These are phyloP conservation scores for Nigrospora osmanthi DNA, from an alignment of 2,329 filamentous ascomycete genomes.

Conservation along the genomic window DNA sequence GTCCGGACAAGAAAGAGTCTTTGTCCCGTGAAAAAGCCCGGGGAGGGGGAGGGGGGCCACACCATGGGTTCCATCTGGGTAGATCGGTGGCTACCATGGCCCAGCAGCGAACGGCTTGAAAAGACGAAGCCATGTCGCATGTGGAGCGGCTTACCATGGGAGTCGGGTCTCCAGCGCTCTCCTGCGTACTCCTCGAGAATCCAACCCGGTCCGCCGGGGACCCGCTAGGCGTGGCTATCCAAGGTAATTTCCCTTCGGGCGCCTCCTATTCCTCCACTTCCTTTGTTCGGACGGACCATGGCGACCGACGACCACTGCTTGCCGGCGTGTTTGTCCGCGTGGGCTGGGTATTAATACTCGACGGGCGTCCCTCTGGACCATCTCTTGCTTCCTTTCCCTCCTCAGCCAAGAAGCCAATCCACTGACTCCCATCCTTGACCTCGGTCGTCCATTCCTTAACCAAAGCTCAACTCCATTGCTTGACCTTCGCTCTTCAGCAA, in stretches of 20 bases:
- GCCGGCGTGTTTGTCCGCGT: slow-evolving; percentile 16
- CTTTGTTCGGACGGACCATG: not conserved
- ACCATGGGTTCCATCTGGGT: too few species aligned
- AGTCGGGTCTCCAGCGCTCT: too few species aligned
- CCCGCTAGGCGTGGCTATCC: not conserved
- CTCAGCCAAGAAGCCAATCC: slow-evolving; percentile 36
- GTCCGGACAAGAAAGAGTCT: too few species aligned
- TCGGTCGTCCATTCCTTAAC: slow-evolving; percentile 52
- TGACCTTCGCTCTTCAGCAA: slow-evolving; percentile 9
- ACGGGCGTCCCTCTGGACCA: slow-evolving; percentile 22
- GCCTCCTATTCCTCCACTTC: not conserved
- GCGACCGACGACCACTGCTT: too few species aligned
- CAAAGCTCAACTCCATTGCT: slow-evolving; percentile 20
- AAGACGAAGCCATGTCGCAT: too few species aligned
- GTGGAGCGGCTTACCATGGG: too few species aligned
- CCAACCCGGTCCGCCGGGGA: too few species aligned
- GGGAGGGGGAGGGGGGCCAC: too few species aligned
- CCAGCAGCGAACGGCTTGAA: too few species aligned
- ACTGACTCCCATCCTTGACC: slow-evolving; percentile 40
- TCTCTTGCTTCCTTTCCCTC: slow-evolving; percentile 21
- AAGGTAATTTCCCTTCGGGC: not conserved
- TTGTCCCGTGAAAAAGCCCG: too few species aligned
- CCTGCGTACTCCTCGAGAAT: too few species aligned
- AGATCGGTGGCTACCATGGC: too few species aligned
- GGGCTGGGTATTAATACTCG: slow-evolving; percentile 37